Evolutionary conservation across 345 rosid species (phyloP).

Genomic region (Turritis glabra): DNA sequence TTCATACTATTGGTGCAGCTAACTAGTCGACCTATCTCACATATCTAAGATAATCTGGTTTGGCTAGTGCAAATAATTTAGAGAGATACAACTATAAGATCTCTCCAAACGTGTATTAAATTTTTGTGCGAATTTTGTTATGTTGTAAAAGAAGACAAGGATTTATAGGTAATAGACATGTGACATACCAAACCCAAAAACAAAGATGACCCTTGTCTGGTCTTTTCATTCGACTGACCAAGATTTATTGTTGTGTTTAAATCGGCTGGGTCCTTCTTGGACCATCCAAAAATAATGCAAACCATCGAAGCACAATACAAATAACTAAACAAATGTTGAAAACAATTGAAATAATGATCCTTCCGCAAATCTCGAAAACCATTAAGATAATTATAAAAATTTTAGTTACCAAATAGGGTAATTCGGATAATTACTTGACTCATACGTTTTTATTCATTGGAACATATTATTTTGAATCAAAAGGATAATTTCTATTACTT

Average conservation of each 20-base stretch:
- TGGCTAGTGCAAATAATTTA: not conserved
- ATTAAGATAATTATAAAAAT: too few species aligned
- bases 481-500: not conserved
- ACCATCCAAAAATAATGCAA: not conserved
- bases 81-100: not conserved
- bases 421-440: not conserved
- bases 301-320: not conserved
- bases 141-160: not conserved
- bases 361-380: too few species aligned
- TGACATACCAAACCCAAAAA: constrained; percentile 9
- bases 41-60: not conserved
- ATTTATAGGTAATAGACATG: not conserved
- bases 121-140: not conserved
- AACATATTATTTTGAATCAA: not conserved
- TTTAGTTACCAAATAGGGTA: not conserved
- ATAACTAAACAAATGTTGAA: not conserved
- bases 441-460: not conserved
- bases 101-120: not conserved
- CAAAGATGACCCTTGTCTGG: not conserved
- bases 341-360: not conserved
- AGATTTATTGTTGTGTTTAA: constrained; percentile 12
- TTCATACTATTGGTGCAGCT: not conserved
- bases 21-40: not conserved
- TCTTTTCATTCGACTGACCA: constrained; percentile 15
- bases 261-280: not conserved